Conservation (phyloP, 1,139 yeast species). For the Trichomonascaceae sp. region DNA sequence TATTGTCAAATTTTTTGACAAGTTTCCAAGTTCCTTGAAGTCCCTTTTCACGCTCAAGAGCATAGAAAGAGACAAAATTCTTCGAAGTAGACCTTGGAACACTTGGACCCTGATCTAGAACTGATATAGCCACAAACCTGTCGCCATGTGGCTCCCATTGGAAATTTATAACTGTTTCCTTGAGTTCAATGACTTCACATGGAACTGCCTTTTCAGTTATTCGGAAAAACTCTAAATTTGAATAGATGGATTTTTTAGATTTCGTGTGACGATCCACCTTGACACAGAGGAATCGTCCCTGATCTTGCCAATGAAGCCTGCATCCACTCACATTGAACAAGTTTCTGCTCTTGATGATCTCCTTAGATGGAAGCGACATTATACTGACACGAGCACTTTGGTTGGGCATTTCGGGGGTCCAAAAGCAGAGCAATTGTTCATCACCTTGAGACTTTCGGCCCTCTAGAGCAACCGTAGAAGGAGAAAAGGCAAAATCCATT, state of each 20-base stretch:
- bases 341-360: slow-evolving; percentile 83
- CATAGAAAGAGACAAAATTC: slow-evolving; percentile 73
- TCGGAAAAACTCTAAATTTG: slow-evolving; percentile 90
- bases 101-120: slow-evolving; percentile 29
- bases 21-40: slow-evolving; percentile 51
- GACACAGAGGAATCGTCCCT: slow-evolving; percentile 79
- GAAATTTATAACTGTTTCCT: slow-evolving; percentile 81
- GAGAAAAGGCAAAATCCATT: slow-evolving; percentile 93
- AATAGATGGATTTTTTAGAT: slow-evolving; percentile 84
- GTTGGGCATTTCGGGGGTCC: slow-evolving; percentile 93
- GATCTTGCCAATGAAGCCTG: slow-evolving; percentile 90
- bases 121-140: slow-evolving; percentile 73
- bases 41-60: slow-evolving; percentile 56
- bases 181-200: slow-evolving; percentile 88
- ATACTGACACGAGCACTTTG: slow-evolving; percentile 94
- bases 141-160: slow-evolving; percentile 96
- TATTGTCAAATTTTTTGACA: slow-evolving; percentile 52
- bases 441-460: slow-evolving; percentile 40
- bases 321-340: slow-evolving; percentile 92
- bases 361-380: slow-evolving; percentile 81
- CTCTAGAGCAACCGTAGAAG: slow-evolving; percentile 69
- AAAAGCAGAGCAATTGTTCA: slow-evolving; percentile 73
- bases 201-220: slow-evolving; percentile 86
- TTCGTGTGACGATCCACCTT: slow-evolving; percentile 97
- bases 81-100: slow-evolving; percentile 57